Conservation (phyloP, 2,329 filamentous ascomycete species). For the Phialophora chinensis region DNA sequence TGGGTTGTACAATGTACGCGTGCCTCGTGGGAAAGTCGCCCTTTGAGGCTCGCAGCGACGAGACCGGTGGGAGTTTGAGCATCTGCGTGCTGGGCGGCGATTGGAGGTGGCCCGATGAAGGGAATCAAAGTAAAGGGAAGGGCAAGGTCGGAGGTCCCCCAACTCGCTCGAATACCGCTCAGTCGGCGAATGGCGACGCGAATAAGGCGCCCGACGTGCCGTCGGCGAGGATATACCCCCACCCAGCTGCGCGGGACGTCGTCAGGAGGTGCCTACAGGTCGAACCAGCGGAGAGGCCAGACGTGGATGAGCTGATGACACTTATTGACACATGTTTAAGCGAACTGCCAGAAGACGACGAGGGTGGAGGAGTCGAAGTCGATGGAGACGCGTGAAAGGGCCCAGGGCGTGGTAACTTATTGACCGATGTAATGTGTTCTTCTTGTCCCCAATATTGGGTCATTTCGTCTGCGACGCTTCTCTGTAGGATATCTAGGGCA, state of each 20-base stretch:
- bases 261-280: conserved; percentile 85
- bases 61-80: conserved; percentile 90
- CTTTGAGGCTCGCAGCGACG: conserved; percentile 93
- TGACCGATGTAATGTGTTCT: neutral
- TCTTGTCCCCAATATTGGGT: neutral
- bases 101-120: conserved; percentile 95
- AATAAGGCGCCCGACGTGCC: conserved; percentile 42
- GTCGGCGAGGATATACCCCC: conserved; percentile 64
- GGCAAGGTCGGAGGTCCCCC: conserved; percentile 49
- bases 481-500: conserved; percentile 7
- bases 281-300: conserved; percentile 84
- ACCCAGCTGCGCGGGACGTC: conserved; percentile 82
- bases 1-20: conserved; percentile 97
- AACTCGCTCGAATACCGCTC: conserved; percentile 29
- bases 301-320: conserved; percentile 80
- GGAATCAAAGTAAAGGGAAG: conserved; percentile 66
- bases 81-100: conserved; percentile 93
- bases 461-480: neutral
- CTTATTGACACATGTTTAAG: conserved; percentile 75
- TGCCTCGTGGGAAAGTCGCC: conserved; percentile 96
- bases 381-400: conserved; percentile 17
- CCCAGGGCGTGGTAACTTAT: neutral
- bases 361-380: conserved; percentile 20
- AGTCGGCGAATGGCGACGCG: conserved; percentile 41
- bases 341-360: conserved; percentile 34